These are phyloP conservation scores for Paxillus involutus DNA, from an alignment of 768 basidiomycete species.

Conservation along the genomic window DNA sequence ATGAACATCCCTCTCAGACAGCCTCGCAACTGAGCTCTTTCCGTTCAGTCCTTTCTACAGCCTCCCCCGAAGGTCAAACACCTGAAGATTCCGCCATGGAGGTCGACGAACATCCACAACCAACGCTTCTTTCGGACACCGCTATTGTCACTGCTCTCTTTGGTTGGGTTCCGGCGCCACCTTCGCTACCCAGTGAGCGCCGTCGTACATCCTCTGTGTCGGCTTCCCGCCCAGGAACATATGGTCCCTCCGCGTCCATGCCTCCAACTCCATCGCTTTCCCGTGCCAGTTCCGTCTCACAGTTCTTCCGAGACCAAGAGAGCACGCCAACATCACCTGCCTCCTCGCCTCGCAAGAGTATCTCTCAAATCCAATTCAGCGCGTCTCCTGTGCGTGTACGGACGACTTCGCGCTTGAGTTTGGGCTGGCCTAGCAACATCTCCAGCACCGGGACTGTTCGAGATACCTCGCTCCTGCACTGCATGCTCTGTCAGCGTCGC, in stretches of 20 bases:
- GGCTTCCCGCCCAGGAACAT: conserved; percentile 24
- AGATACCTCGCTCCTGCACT: conserved; percentile 59
- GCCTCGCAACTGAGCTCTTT: conserved; percentile 56
- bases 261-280: conserved; percentile 33
- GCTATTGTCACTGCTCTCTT: conserved; percentile 46
- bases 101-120: conserved; percentile 8
- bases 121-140: conserved; percentile 34
- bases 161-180: conserved; percentile 44
- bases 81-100: conserved; percentile 25
- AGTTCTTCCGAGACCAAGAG: conserved; percentile 15
- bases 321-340: conserved; percentile 22
- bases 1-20: conserved; percentile 42
- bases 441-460: conserved; percentile 15
- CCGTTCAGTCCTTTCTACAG: conserved; percentile 41
- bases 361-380: conserved; percentile 10
- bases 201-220: conserved; percentile 18
- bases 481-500: conserved; percentile 72
- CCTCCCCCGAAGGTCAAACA: conserved; percentile 25
- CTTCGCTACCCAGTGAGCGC: conserved; percentile 14
- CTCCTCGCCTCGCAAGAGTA: conserved; percentile 22
- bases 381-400: conserved; percentile 13
- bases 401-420: conserved; percentile 8
- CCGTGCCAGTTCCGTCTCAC: conserved; percentile 32
- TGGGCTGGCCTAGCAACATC: neutral
- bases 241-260: conserved; percentile 26